phyloP scores from a whole-genome alignment of 2,329 filamentous ascomycete genomes.

The Trichoderma citrinoviride region DNA sequence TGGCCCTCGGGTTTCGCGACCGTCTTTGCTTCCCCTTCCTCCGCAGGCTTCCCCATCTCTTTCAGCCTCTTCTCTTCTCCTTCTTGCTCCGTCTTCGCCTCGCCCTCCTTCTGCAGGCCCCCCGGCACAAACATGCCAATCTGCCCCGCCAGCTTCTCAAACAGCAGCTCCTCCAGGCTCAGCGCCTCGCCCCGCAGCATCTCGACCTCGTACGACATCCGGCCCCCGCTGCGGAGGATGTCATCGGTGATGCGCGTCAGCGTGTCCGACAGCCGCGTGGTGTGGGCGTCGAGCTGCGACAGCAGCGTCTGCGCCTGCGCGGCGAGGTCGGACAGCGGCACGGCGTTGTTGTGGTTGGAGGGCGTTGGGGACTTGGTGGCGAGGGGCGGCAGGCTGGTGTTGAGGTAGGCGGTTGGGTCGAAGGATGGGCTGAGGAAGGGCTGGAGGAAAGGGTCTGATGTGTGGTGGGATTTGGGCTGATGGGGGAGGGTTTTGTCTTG shows the following conservation, averaged over 20 bases:
- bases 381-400: slow-evolving; percentile 70
- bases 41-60: slow-evolving; percentile 23
- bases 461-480: slow-evolving; percentile 57
- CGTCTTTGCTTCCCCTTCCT: slow-evolving; percentile 28
- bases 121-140: slow-evolving; percentile 68
- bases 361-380: slow-evolving; percentile 41
- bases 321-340: slow-evolving; percentile 73
- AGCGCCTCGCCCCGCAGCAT: slow-evolving; percentile 84
- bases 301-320: slow-evolving; percentile 79
- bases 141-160: slow-evolving; percentile 68
- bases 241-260: slow-evolving; percentile 92
- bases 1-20: slow-evolving; percentile 22
- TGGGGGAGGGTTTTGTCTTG: slow-evolving; percentile 36
- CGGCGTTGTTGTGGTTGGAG: slow-evolving; percentile 35
- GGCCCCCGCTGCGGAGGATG: slow-evolving; percentile 82
- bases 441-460: slow-evolving; percentile 68
- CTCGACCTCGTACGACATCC: slow-evolving; percentile 92
- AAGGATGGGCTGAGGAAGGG: slow-evolving; percentile 76
- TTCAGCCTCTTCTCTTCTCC: slow-evolving; percentile 25
- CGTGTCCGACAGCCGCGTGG: slow-evolving; percentile 73
- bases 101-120: slow-evolving; percentile 40
- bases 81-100: slow-evolving; percentile 26
- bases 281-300: slow-evolving; percentile 84
- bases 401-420: slow-evolving; percentile 82
- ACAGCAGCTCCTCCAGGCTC: slow-evolving; percentile 73